Conservation (phyloP, 192 early-diverging fungal species). For the Coemansia sp. region DNA sequence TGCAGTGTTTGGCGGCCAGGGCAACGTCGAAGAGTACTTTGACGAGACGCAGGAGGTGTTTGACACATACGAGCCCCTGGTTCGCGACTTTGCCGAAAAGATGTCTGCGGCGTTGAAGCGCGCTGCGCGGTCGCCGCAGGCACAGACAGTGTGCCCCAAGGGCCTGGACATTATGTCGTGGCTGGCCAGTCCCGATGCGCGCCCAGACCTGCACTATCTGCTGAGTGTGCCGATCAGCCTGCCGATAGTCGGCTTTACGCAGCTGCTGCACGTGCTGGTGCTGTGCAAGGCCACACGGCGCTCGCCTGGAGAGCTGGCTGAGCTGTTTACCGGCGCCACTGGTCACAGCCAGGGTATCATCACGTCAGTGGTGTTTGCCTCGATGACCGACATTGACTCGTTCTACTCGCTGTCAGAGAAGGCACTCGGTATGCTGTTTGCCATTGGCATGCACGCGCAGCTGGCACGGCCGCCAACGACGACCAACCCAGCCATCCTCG, state of each 20-base stretch:
- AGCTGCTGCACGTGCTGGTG: conserved; percentile 85
- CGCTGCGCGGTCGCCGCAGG: conserved; percentile 59
- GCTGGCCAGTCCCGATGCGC: conserved; percentile 72
- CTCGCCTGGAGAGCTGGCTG: conserved; percentile 59
- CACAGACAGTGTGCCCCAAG: conserved; percentile 68
- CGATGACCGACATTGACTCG: conserved; percentile 74
- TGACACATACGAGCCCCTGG: conserved; percentile 75
- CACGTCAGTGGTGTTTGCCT: conserved; percentile 84
- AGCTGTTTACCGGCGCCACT: conserved; percentile 68
- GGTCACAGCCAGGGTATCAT: conserved; percentile 95
- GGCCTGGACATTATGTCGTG: conserved; percentile 83
- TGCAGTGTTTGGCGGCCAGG: conserved; percentile 95
- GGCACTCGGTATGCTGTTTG: conserved; percentile 81
- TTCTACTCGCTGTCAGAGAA: conserved; percentile 81
- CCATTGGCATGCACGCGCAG: conserved; percentile 85
- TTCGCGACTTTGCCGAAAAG: conserved; percentile 71
- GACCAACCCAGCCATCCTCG: conserved; percentile 80
- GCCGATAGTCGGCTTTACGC: conserved; percentile 87
- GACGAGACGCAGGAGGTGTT: conserved; percentile 80
- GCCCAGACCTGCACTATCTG: conserved; percentile 76
- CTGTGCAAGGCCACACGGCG: conserved; percentile 66
- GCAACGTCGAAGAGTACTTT: conserved; percentile 93
- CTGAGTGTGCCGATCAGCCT: conserved; percentile 77
- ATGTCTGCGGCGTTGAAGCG: conserved; percentile 68
- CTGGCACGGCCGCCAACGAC: conserved; percentile 77